A percentile compares a stretch with the other conserved stretches of the same genome.
phyloP scores from a whole-genome alignment of 2,329 filamentous ascomycete genomes.

The Pestalotiopsis fici region DNA sequence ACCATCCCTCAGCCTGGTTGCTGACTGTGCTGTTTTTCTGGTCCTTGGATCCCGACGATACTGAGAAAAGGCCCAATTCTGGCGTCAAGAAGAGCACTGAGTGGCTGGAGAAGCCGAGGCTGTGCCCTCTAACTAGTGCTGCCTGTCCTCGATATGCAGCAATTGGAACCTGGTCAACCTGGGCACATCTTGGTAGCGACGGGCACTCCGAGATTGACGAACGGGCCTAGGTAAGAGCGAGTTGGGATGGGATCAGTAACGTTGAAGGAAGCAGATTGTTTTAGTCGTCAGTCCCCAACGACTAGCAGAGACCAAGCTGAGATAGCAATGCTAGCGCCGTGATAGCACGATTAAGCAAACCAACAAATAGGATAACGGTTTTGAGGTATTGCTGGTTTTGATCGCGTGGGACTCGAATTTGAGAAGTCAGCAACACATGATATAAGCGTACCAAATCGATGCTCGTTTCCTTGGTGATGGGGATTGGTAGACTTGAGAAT shows the following conservation, averaged over 20 bases:
- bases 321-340: background rate
- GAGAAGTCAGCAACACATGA: background rate
- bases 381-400: background rate
- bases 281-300: background rate
- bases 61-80: background rate
- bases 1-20: background rate
- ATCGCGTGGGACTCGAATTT: background rate
- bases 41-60: background rate
- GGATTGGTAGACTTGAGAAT: background rate
- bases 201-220: background rate
- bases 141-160: background rate
- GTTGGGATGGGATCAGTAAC: background rate
- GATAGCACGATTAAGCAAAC: background rate
- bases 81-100: background rate
- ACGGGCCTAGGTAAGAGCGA: background rate
- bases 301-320: background rate
- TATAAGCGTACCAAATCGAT: background rate
- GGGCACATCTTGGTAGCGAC: background rate
- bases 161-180: background rate
- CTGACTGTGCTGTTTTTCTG: background rate
- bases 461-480: background rate
- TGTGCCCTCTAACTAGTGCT: background rate
- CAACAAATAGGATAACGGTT: background rate
- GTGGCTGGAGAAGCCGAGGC: background rate
- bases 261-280: background rate